Evolutionary conservation across 2,329 filamentous ascomycete species (phyloP).

Genomic region (Botrytis squamosa): DNA sequence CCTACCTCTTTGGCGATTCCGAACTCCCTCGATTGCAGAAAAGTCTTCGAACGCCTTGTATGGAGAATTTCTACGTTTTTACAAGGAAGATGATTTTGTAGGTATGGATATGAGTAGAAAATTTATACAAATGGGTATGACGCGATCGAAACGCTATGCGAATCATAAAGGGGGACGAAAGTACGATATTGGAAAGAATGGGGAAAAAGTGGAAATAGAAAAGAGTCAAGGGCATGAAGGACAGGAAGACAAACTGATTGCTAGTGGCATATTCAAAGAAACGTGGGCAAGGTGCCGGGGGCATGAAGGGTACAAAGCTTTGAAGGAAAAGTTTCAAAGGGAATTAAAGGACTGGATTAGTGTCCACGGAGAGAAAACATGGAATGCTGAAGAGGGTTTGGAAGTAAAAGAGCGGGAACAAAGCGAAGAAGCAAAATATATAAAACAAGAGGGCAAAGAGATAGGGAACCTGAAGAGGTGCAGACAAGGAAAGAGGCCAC

Average conservation of each 20-base stretch:
- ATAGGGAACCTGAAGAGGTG: too few relatives aligned
- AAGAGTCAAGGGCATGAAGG: conserved; percentile 48
- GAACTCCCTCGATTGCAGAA: conserved; percentile 50
- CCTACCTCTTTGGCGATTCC: conserved; percentile 60
- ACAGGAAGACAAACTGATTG: conserved; percentile 50
- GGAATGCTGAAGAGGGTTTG: background rate
- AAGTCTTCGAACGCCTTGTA: conserved; percentile 51
- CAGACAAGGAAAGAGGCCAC: background rate
- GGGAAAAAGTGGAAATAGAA: conserved; percentile 34
- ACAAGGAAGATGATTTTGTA: conserved; percentile 54
- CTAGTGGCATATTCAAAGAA: conserved; percentile 49
- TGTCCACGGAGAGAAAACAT: background rate
- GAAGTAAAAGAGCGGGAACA: background rate
- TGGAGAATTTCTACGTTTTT: conserved; percentile 51
- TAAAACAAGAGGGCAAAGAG: background rate
- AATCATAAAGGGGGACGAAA: conserved; percentile 57
- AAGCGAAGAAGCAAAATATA: background rate
- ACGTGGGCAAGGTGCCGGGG: conserved; percentile 43
- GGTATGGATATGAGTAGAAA: conserved; percentile 65
- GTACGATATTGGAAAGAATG: conserved; percentile 43
- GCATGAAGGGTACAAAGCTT: conserved; percentile 3
- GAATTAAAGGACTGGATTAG: conserved; percentile 2
- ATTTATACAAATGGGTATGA: conserved; percentile 67
- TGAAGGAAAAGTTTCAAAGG: background rate
- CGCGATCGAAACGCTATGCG: conserved; percentile 57